Evolutionary conservation across 371 early-diverging fungal genomes (phyloP).

Genomic region (Mucor saturninus): DNA sequence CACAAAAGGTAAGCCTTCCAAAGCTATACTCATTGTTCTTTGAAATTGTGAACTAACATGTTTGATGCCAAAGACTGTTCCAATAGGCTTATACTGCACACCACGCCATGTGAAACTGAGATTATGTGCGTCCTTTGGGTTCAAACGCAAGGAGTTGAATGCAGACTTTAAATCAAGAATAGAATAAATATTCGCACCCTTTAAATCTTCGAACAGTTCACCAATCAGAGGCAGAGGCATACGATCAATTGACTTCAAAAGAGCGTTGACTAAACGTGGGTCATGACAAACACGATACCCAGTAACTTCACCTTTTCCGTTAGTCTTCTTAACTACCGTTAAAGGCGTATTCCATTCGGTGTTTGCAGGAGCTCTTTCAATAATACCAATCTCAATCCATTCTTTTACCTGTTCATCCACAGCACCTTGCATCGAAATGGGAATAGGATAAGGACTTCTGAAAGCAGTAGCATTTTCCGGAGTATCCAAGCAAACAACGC

Average conservation of each 20-base stretch:
- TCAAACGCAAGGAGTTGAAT: constrained; percentile 11
- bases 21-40: constrained; percentile 2
- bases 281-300: constrained; percentile 18
- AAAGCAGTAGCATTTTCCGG: constrained; percentile 4
- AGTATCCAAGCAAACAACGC: constrained; percentile 6
- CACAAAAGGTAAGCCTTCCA: constrained; percentile 8
- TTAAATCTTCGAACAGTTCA: constrained; percentile 21
- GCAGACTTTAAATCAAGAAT: constrained; percentile 17
- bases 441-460: constrained; percentile 14
- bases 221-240: constrained; percentile 14
- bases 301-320: constrained; percentile 17
- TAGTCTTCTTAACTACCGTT: constrained; percentile 12
- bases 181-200: constrained; percentile 8
- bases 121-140: constrained; percentile 7
- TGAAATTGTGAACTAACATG: constrained; percentile 5
- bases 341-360: constrained; percentile 12
- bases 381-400: constrained; percentile 6
- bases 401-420: constrained; percentile 11
- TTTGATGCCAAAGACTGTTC: constrained; percentile 9
- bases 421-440: not conserved
- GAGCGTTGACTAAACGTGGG: constrained; percentile 11
- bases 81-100: constrained; percentile 8
- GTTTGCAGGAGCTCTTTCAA: constrained; percentile 7
- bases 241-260: constrained; percentile 10
- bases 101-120: constrained; percentile 8